Evolutionary conservation across 2,329 filamentous ascomycete genomes (phyloP), one percentile per base, ranked within the genome.

Genomic region (Colletotrichum orbiculare): DNA sequence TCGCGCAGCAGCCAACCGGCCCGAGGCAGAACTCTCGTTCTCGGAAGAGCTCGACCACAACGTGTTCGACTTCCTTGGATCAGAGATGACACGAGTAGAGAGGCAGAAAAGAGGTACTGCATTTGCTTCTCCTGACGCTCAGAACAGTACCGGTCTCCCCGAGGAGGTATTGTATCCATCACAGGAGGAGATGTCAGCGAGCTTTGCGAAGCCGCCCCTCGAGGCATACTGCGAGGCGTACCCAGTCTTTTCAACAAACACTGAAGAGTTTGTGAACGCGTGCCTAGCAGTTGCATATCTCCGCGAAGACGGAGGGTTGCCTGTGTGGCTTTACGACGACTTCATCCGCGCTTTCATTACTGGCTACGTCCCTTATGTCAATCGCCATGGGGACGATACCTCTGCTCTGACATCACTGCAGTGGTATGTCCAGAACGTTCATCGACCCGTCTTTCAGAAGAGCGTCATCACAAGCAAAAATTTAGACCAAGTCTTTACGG

Each of bases 301-400:
- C 2, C 73, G 74, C 46, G 69, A 73, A 33, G 68, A 73, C 11
- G 72, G 73, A 8, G 55, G 68, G 5, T 69, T 85, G 15, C 75
- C 78, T 11, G 76, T 78, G 33, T 83, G 75, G 57, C 70, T 85
- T 0, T 87, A 81, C 64, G 85, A 87, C 68, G 85, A 87, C 59
- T 84, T 86, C 56, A 79, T 87, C 37, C 74, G 79, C 8, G 71
- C 73, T 2, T 86, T 82, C 54, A 74, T 78, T 2, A 71, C 71
- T 1, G 76, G 79, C 1, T 87, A 79, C 67, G 67, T 78, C 7
- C 67, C 70, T 0, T 85, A 86, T 58, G 75, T 81, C 33, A 59
- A 70, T 2, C 68, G 69, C 3, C 60, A 71, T 1, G 69, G 72
- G 6, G 41, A 61, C 8, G 64, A 67, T 3, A 67, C 66, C 2